Percentiles rank a stretch among this genome's conserved stretches.
These are phyloP conservation scores for Tilletia setariae DNA, from an alignment of 1,284 basidiomycete species.

Conservation along the genomic window DNA sequence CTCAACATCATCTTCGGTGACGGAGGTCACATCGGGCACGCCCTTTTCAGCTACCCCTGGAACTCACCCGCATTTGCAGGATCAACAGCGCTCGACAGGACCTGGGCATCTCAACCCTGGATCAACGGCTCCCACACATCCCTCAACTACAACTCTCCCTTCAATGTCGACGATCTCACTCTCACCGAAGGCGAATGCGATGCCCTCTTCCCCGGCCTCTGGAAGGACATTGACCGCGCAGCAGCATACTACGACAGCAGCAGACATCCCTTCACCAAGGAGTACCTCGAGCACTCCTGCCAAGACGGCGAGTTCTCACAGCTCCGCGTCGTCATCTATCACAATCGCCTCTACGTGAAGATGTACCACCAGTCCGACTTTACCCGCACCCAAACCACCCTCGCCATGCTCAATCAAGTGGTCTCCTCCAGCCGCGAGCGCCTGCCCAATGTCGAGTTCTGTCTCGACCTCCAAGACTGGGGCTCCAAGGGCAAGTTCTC, in stretches of 20 bases:
- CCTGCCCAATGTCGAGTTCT: constrained; percentile 52
- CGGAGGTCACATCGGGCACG: neutral
- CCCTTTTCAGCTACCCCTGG: neutral
- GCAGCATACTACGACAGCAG: constrained; percentile 34
- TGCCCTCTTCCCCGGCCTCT: constrained; percentile 45
- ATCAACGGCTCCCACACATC: constrained; percentile 26
- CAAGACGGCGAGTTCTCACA: constrained; percentile 46
- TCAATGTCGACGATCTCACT: constrained; percentile 47
- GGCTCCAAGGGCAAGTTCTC: constrained; percentile 44
- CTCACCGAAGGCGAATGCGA: constrained; percentile 49
- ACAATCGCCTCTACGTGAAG: constrained; percentile 45
- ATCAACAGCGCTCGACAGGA: neutral
- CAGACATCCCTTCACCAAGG: constrained; percentile 24
- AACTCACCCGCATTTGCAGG: neutral
- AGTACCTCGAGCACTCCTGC: constrained; percentile 45
- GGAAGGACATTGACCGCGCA: constrained; percentile 43
- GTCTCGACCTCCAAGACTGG: constrained; percentile 47
- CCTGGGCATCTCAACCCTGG: constrained; percentile 22
- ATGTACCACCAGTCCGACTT: constrained; percentile 42
- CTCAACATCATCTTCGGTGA: constrained; percentile 4
- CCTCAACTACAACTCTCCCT: constrained; percentile 37
- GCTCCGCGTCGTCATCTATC: constrained; percentile 45
- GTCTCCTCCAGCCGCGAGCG: constrained; percentile 38
- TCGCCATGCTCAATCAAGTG: constrained; percentile 36
- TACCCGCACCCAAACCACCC: constrained; percentile 35